A percentile compares a stretch with the other conserved stretches of the same genome.
Evolutionary conservation across 1,284 basidiomycete genomes (phyloP).

Genomic region (Leccinum glutinopallens): DNA sequence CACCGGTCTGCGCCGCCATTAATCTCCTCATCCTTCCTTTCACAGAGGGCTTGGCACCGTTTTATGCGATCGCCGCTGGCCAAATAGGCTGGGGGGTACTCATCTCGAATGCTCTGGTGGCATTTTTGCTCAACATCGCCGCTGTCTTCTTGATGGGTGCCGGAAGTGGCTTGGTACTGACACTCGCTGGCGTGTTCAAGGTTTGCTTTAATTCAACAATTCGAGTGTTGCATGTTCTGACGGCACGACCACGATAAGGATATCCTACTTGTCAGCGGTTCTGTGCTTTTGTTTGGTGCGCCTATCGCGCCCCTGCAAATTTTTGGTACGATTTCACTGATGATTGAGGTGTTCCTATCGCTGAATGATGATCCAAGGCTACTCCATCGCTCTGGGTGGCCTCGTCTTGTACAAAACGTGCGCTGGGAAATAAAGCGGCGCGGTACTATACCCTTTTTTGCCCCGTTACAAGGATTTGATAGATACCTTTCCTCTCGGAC

Average conservation of each 20-base stretch:
- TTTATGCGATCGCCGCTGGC: constrained; percentile 50
- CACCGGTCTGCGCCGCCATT: constrained; percentile 92
- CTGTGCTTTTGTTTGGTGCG: constrained; percentile 83
- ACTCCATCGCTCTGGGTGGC: constrained; percentile 80
- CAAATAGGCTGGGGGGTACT: constrained; percentile 76
- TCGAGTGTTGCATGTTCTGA: constrained; percentile 4
- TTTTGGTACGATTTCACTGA: constrained; percentile 59
- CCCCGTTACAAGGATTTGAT: background rate
- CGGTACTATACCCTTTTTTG: background rate
- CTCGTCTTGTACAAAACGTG: constrained; percentile 81
- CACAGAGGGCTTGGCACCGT: constrained; percentile 88
- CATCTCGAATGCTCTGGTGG: constrained; percentile 83
- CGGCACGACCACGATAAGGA: constrained; percentile 53
- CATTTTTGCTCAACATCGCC: constrained; percentile 91
- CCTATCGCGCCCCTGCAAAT: constrained; percentile 84
- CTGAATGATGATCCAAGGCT: constrained; percentile 49
- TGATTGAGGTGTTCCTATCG: background rate
- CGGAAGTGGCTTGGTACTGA: constrained; percentile 86
- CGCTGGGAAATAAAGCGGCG: constrained; percentile 55
- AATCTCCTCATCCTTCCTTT: constrained; percentile 86
- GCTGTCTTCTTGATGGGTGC: constrained; percentile 94
- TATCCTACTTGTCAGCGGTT: constrained; percentile 90
- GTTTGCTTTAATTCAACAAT: constrained; percentile 40
- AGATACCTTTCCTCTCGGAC: background rate
- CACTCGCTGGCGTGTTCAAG: constrained; percentile 94